These are phyloP conservation scores for Camellia granthamiana DNA, from an alignment of 148 eudicot genomes.

Conservation along the genomic window DNA sequence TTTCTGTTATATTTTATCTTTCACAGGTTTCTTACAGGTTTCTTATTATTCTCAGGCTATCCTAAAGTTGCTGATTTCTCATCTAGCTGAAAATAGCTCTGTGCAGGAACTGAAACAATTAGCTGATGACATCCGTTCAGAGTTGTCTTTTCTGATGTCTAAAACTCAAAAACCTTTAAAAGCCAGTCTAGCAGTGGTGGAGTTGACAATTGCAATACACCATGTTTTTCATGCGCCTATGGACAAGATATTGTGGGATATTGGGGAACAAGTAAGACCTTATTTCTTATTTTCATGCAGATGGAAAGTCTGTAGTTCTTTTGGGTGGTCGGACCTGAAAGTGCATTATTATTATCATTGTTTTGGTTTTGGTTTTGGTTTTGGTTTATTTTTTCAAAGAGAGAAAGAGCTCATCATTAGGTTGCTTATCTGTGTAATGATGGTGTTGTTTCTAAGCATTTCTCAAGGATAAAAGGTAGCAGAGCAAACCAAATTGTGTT, in stretches of 20 bases:
- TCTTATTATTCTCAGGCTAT: conserved; percentile 12
- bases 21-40: background rate
- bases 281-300: background rate
- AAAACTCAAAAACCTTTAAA: conserved; percentile 45
- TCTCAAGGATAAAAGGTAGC: background rate
- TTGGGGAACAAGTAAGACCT: conserved; percentile 65
- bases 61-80: conserved; percentile 9
- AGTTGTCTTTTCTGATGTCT: conserved; percentile 50
- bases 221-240: conserved; percentile 77
- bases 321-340: background rate
- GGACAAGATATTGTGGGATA: conserved; percentile 94
- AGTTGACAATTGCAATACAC: conserved; percentile 85
- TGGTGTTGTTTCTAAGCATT: background rate
- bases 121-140: conserved; percentile 77
- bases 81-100: conserved; percentile 22
- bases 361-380: background rate
- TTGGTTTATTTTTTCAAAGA: background rate
- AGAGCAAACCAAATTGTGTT: background rate
- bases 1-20: conserved; percentile 8
- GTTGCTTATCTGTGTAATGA: background rate
- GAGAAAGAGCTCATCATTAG: too few relatives aligned
- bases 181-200: conserved; percentile 74
- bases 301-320: background rate
- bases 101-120: conserved; percentile 75
- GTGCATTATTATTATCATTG: background rate